These are phyloP conservation scores for Aegilops sharonensis DNA, from an alignment of 176 grass and related monocot genomes.

Conservation along the genomic window DNA sequence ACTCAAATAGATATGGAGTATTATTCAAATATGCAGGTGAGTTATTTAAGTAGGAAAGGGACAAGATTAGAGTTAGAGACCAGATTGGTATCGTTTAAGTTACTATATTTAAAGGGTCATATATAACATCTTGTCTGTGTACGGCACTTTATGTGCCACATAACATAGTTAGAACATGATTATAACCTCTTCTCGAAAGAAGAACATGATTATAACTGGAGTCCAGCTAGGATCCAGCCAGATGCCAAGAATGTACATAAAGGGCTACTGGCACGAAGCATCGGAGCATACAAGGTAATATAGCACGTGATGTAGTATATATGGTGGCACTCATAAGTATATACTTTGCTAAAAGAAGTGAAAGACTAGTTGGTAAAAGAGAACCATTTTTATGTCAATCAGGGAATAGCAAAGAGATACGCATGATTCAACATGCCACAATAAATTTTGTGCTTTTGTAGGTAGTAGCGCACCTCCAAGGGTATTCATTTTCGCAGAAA, in stretches of 20 bases:
- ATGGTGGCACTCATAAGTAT: not conserved
- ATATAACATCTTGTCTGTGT: not conserved
- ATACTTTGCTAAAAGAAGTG: constrained; percentile 14
- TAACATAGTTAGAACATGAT: not conserved
- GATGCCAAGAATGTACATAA: not conserved
- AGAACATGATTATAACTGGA: constrained; percentile 4
- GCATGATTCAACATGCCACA: constrained; percentile 5
- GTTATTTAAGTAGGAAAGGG: not conserved
- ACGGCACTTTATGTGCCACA: not conserved
- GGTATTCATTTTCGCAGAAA: constrained; percentile 92
- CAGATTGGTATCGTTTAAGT: not conserved
- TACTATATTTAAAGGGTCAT: not conserved
- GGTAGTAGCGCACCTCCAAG: constrained; percentile 71
- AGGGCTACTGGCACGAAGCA: not conserved
- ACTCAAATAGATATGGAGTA: no score
- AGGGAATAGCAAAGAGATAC: not conserved
- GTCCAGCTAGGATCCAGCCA: not conserved
- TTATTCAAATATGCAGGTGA: not conserved
- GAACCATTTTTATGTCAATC: not conserved
- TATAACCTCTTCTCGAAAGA: not conserved
- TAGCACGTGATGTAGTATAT: not conserved
- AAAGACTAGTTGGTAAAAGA: constrained; percentile 4
- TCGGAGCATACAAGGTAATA: not conserved
- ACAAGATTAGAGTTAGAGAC: not conserved
- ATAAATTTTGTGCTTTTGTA: constrained; percentile 3